Conservation (phyloP, 2,329 filamentous ascomycete genomes). For the Lasiodiplodia sp. region DNA sequence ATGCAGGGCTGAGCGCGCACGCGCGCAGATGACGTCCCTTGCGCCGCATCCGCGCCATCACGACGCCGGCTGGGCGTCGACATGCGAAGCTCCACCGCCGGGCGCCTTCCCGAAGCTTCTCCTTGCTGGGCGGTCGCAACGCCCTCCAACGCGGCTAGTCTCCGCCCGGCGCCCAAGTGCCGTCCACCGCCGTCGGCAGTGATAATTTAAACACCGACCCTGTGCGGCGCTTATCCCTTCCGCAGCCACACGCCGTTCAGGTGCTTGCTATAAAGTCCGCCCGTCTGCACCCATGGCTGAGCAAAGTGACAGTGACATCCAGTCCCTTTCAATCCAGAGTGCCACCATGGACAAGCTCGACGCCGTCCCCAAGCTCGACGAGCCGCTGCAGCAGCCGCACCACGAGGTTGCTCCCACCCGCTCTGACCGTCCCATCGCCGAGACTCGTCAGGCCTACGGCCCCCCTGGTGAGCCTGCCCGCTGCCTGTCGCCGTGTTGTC, state of each 20-base stretch:
- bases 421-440: slow-evolving; percentile 31
- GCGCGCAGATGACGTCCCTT: slow-evolving; percentile 10
- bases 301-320: slow-evolving; percentile 8
- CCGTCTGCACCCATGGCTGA: not conserved
- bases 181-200: slow-evolving; percentile 12
- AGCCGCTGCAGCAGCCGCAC: slow-evolving; percentile 19
- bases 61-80: slow-evolving; percentile 7
- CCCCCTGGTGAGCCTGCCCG: slow-evolving; percentile 34
- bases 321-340: slow-evolving; percentile 12
- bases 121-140: slow-evolving; percentile 15
- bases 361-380: slow-evolving; percentile 28
- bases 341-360: slow-evolving; percentile 24
- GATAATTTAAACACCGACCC: slow-evolving; percentile 26
- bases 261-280: slow-evolving; percentile 22
- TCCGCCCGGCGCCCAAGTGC: slow-evolving; percentile 19
- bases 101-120: slow-evolving; percentile 25
- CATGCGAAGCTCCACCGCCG: slow-evolving; percentile 24
- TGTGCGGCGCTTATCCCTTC: slow-evolving; percentile 4
- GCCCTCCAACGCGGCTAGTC: slow-evolving; percentile 23
- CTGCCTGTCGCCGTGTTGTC: not conserved
- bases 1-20: slow-evolving; percentile 19
- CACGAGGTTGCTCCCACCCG: slow-evolving; percentile 30
- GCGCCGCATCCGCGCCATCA: slow-evolving; percentile 11
- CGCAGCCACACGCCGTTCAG: not conserved
- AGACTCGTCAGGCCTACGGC: slow-evolving; percentile 38